Evolutionary conservation across 2,329 filamentous ascomycete species (phyloP), one percentile per base, ranked within the genome.

Genomic region (Venturia asperata): DNA sequence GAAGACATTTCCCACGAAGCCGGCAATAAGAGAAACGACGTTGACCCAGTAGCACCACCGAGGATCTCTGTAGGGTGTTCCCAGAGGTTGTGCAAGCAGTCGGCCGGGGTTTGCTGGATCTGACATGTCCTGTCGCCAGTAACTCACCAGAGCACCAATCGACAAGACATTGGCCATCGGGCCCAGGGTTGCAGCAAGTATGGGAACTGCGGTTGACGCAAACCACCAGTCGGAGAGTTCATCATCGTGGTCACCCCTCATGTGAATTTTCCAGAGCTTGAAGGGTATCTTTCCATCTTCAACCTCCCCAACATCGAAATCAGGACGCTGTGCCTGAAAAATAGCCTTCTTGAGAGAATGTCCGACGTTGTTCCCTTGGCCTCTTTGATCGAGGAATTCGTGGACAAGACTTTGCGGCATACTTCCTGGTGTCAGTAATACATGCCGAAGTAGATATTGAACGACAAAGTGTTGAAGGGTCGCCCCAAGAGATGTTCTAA

Each of bases 81-180:
- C 84, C 17, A 78, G 70, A 61, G 79, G 80, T 69, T 85, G 86
- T 1, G 80, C 72, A 6, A 81, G 77, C 0, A 72, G 70, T 17
- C 67, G 79, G 78, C 79, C 72, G 47, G 83, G 64, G 21, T 77
- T 19, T 27, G 62, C 45, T 45, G 42, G 71, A 64, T 81, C 78
- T 34, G 41, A 39, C 45, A 63, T 47, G 34, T 63, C 45, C 21
- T 43, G 19, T 43, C 63, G 39, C 63, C 63, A 64, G 39, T 39
- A 64, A 27, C 43, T 64, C 21, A 64, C 63, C 7, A 64, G 24
- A n/a, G 63, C 63, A 34, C 47, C 63, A n/a, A 64, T 60, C 5
- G 47, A 58, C 47, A 60, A 24, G 37, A 64, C 63, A n/a, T 64
- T 64, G 13, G 63, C 63, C 52, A 64, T 39, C 24, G 63, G 63